Percentiles rank a stretch among this genome's conserved stretches.
phyloP scores from a whole-genome alignment of 2,329 filamentous ascomycete genomes.

The Penicillium hesseltinei region DNA sequence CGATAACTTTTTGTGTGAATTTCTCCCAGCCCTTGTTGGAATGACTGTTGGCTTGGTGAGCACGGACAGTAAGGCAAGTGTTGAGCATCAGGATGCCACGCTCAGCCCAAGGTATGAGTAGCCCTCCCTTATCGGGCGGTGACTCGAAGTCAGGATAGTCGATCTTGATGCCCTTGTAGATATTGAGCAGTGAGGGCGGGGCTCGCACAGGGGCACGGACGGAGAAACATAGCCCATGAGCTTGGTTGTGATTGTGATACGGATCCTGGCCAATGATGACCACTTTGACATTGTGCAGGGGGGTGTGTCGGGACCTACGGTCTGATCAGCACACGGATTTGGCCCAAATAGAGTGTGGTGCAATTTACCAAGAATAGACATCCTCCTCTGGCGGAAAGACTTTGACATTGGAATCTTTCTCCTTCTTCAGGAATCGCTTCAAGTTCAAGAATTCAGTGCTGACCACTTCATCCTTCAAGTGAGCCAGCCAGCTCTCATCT shows the following conservation, averaged over 20 bases:
- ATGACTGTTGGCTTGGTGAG: slow-evolving; percentile 84
- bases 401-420: slow-evolving; percentile 70
- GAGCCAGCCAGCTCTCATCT: slow-evolving; percentile 84
- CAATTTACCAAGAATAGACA: slow-evolving; percentile 83
- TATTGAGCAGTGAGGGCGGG: slow-evolving; percentile 88
- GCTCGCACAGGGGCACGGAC: slow-evolving; percentile 84
- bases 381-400: slow-evolving; percentile 86
- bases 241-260: slow-evolving; percentile 94
- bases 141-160: slow-evolving; percentile 79
- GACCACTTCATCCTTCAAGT: slow-evolving; percentile 81
- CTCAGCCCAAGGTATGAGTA: slow-evolving; percentile 91
- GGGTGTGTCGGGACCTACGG: slow-evolving; percentile 87
- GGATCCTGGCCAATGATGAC: slow-evolving; percentile 96
- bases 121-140: slow-evolving; percentile 74
- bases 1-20: slow-evolving; percentile 89
- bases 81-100: slow-evolving; percentile 91
- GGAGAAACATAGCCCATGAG: slow-evolving; percentile 93
- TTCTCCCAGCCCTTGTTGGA: slow-evolving; percentile 85
- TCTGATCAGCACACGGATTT: slow-evolving; percentile 17
- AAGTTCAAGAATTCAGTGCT: slow-evolving; percentile 78
- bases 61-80: slow-evolving; percentile 88
- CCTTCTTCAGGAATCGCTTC: slow-evolving; percentile 81
- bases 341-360: neutral
- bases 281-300: slow-evolving; percentile 81
- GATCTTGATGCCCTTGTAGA: slow-evolving; percentile 82